Evolutionary conservation across 306 rosid species (phyloP), one percentile per base, ranked within the genome.

Genomic region (Senna tora): DNA sequence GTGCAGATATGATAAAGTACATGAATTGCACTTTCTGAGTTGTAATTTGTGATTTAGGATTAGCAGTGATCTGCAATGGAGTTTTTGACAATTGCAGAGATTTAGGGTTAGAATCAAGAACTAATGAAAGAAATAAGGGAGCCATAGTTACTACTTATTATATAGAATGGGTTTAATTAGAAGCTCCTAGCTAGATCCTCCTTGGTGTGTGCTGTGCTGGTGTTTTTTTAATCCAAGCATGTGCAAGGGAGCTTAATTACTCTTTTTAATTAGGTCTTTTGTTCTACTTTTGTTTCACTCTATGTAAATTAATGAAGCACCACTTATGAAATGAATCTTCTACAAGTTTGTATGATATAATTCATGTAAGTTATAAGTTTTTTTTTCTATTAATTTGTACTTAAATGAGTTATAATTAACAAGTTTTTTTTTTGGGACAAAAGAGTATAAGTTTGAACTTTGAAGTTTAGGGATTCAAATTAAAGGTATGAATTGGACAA

Each of bases 11-110:
- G n/a, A n/a, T n/a, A n/a, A n/a, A n/a, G n/a, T n/a, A n/a, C n/a
- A n/a, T n/a, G n/a, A n/a, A n/a, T n/a, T n/a, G n/a, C n/a, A n/a
- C n/a, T n/a, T n/a, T n/a, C n/a, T n/a, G n/a, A n/a, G n/a, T n/a
- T 60, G 51, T 69, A 22, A 49, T 46, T 62, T 74, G 39, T 45
- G 43, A 46, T 20, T 62, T 25, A 25, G 30, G 30, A 1, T 25
- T 3, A 25, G 60, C 81, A 9, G 3, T 25, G 2, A 51, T 82
- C 93, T 90, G 91, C 96, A 78, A 68, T 87, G 91, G 63, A 82
- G 50, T 93, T 93, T 90, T 93, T 73, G 72, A 73, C 83, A 84
- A 64, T 84, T 87, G 92, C 98, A 80, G 96, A 67, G 75, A 50
- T 50, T 33, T 79, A 64, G 78, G 51, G 47, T 46, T n/a, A n/a